Conservation (phyloP, 768 basidiomycete genomes). For the Auriscalpium vulgare region DNA sequence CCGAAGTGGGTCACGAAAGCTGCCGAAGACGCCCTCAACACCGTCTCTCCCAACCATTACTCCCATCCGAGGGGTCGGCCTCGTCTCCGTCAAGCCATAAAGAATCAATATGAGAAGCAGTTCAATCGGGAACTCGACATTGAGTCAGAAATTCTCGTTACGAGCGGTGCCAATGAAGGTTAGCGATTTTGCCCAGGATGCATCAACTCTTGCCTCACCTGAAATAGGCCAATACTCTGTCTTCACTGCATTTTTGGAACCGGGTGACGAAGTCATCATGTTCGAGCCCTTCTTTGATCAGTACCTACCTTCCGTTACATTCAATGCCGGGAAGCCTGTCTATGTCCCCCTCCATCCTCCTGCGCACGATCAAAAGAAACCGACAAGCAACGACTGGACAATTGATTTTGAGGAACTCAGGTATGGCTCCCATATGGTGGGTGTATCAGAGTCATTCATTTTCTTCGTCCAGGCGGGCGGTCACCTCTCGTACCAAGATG, state of each 20-base stretch:
- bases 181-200: slow-evolving; percentile 1
- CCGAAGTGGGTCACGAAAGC: slow-evolving; percentile 73
- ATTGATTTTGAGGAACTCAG: slow-evolving; percentile 85
- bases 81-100: slow-evolving; percentile 83
- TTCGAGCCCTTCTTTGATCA: slow-evolving; percentile 99
- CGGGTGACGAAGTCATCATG: slow-evolving; percentile 96
- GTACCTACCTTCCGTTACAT: slow-evolving; percentile 85
- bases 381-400: slow-evolving; percentile 74
- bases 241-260: slow-evolving; percentile 84
- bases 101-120: slow-evolving; percentile 62
- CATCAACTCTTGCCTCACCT: slow-evolving; percentile 4
- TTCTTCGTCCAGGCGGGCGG: slow-evolving; percentile 47
- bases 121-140: slow-evolving; percentile 67
- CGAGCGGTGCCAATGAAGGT: slow-evolving; percentile 98
- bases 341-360: slow-evolving; percentile 95
- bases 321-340: slow-evolving; percentile 89
- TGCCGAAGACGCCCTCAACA: slow-evolving; percentile 58
- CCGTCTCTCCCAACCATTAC: slow-evolving; percentile 72
- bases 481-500: slow-evolving; percentile 88
- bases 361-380: slow-evolving; percentile 32
- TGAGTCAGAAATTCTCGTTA: slow-evolving; percentile 86
- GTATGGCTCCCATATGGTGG: slow-evolving; percentile 28
- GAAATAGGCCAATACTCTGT: slow-evolving; percentile 83
- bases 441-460: slow-evolving; percentile 1
- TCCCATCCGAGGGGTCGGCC: slow-evolving; percentile 86